Evolutionary conservation across 768 basidiomycete species (phyloP).

Genomic region (Lentinus tigrinus): DNA sequence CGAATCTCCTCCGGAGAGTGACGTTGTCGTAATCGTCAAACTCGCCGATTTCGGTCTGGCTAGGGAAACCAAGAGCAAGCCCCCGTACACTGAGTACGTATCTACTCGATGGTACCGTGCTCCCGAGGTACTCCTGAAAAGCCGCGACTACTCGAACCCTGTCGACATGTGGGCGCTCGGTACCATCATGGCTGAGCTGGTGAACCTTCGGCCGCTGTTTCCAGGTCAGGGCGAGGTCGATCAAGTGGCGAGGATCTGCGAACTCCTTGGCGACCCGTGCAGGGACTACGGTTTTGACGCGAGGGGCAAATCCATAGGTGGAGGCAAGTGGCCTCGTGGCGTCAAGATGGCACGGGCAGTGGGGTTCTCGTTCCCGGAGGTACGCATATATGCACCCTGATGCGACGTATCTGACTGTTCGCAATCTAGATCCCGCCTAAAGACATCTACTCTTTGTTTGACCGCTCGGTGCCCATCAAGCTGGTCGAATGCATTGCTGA

Average conservation of each 20-base stretch:
- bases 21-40: conserved; percentile 96
- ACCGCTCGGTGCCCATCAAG: conserved; percentile 70
- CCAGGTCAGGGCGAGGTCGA: conserved; percentile 92
- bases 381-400: conserved; percentile 31
- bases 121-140: conserved; percentile 91
- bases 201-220: conserved; percentile 93
- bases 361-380: conserved; percentile 90
- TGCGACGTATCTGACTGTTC: conserved; percentile 12
- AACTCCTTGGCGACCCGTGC: conserved; percentile 89
- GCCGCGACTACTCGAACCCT: conserved; percentile 91
- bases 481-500: conserved; percentile 91
- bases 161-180: conserved; percentile 99
- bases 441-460: conserved; percentile 73
- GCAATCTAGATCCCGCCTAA: conserved; percentile 56
- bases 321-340: conserved; percentile 85
- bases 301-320: conserved; percentile 70
- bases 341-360: conserved; percentile 83
- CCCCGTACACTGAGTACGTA: conserved; percentile 98
- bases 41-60: conserved; percentile 98
- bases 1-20: conserved; percentile 75
- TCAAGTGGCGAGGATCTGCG: conserved; percentile 88
- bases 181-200: conserved; percentile 95
- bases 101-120: conserved; percentile 99
- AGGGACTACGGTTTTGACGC: conserved; percentile 79
- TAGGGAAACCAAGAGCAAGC: conserved; percentile 79